These are phyloP conservation scores for Aureobasidium uvarum DNA, from an alignment of 2,329 filamentous ascomycete genomes.

Conservation along the genomic window DNA sequence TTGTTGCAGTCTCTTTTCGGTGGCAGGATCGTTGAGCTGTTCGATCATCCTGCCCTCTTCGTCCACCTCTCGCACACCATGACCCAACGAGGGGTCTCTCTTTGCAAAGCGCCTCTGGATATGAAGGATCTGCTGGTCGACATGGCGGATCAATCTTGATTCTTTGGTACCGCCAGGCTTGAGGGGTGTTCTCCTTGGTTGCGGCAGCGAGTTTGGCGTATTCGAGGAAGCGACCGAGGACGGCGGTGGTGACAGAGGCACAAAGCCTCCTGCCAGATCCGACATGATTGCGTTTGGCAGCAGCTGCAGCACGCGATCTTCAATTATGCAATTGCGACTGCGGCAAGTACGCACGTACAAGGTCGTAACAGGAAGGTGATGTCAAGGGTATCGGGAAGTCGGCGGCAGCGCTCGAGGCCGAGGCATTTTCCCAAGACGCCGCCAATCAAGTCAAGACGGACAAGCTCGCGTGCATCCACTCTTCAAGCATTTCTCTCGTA, in stretches of 20 bases:
- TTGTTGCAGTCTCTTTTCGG: conserved; percentile 28
- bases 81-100: conserved; percentile 38
- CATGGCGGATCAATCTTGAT: conserved; percentile 56
- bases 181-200: conserved; percentile 54
- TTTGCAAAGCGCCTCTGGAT: conserved; percentile 56
- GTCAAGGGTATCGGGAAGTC: neutral
- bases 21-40: conserved; percentile 19
- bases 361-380: conserved; percentile 14
- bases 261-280: conserved; percentile 23
- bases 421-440: neutral
- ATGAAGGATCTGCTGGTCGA: conserved; percentile 53
- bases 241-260: conserved; percentile 48
- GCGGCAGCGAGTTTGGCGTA: conserved; percentile 49
- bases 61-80: conserved; percentile 26
- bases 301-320: conserved; percentile 11
- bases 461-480: conserved; percentile 13
- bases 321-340: neutral
- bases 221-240: conserved; percentile 47
- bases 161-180: conserved; percentile 59
- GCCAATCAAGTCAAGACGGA: conserved; percentile 13
- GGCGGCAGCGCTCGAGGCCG: neutral
- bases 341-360: conserved; percentile 6
- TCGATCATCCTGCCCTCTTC: conserved; percentile 27
- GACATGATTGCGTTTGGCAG: conserved; percentile 10
- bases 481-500: conserved; percentile 14